Percentiles rank a stretch among this genome's conserved stretches.
phyloP scores from a whole-genome alignment of 331 rosid genomes.

The Saraca asoca region DNA sequence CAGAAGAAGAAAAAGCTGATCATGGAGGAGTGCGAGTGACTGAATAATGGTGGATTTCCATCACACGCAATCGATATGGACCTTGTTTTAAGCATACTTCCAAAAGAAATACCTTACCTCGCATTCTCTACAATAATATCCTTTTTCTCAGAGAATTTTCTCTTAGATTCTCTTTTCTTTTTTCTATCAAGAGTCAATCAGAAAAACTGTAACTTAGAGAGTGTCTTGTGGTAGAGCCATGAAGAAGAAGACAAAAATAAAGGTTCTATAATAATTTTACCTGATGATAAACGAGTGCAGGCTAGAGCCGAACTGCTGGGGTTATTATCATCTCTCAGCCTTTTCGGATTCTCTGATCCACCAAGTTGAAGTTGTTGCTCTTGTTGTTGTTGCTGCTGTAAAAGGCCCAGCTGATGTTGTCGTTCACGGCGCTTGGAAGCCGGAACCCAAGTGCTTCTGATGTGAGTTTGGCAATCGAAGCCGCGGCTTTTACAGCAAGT shows the following conservation, averaged over 20 bases:
- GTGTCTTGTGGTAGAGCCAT: too few species aligned
- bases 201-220: constrained; percentile 10
- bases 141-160: constrained; percentile 42
- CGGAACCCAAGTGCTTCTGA: constrained; percentile 91
- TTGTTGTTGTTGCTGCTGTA: constrained; percentile 34
- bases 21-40: constrained; percentile 9
- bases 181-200: constrained; percentile 34
- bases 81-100: constrained; percentile 35
- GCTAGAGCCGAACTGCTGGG: constrained; percentile 37
- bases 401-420: constrained; percentile 46
- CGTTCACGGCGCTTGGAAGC: constrained; percentile 81
- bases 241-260: constrained; percentile 1
- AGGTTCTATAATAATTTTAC: background rate
- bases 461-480: constrained; percentile 75
- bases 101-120: constrained; percentile 10
- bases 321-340: constrained; percentile 42
- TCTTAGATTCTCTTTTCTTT: constrained; percentile 20
- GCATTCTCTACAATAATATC: constrained; percentile 15
- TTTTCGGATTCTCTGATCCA: constrained; percentile 32
- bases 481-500: constrained; percentile 97
- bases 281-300: constrained; percentile 58
- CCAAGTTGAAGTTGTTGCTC: constrained; percentile 30
- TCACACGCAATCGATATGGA: constrained; percentile 64
- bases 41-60: constrained; percentile 33
- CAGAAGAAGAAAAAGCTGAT: constrained; percentile 29